Conservation (phyloP, 495 filamentous ascomycete genomes). For the Aspergillus affinis region DNA sequence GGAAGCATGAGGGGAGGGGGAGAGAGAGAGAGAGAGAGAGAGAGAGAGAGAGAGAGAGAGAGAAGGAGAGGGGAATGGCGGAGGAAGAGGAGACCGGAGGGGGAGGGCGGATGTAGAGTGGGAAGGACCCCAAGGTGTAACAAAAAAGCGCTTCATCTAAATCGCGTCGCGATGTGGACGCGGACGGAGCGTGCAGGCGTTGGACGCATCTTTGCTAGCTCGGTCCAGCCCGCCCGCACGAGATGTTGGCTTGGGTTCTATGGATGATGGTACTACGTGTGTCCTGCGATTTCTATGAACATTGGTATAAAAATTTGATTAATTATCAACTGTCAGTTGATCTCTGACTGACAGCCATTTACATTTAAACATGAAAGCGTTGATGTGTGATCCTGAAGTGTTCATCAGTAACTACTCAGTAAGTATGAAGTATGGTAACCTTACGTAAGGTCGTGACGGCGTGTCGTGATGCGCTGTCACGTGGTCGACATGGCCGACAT, state of each 20-base stretch:
- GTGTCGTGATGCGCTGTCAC: neutral
- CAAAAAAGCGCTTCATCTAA: slow-evolving; percentile 23
- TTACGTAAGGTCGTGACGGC: neutral
- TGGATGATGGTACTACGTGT: too few relatives aligned
- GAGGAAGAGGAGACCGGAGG: slow-evolving; percentile 20
- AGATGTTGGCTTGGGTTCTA: too few relatives aligned
- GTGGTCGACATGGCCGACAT: neutral
- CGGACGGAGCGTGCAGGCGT: slow-evolving; percentile 29
- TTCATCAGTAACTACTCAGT: too few relatives aligned
- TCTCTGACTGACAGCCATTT: too few relatives aligned
- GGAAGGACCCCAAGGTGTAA: slow-evolving; percentile 11
- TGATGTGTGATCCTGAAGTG: too few relatives aligned
- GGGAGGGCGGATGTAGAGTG: slow-evolving; percentile 22
- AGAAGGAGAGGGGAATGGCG: slow-evolving; percentile 12
- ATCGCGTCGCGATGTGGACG: slow-evolving; percentile 49
- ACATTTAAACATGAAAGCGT: too few relatives aligned
- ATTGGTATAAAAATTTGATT: too few relatives aligned
- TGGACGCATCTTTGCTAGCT: slow-evolving; percentile 9
- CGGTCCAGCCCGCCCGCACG: slow-evolving; percentile 7
- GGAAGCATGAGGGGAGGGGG: slow-evolving; percentile 12
- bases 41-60: too few relatives aligned
- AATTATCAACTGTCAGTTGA: too few relatives aligned
- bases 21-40: slow-evolving; percentile 16
- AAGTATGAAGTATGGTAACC: too few relatives aligned
- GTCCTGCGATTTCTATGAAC: too few relatives aligned